Conservation (phyloP, 2,329 filamentous ascomycete species). For the Aspergillus ruber region DNA sequence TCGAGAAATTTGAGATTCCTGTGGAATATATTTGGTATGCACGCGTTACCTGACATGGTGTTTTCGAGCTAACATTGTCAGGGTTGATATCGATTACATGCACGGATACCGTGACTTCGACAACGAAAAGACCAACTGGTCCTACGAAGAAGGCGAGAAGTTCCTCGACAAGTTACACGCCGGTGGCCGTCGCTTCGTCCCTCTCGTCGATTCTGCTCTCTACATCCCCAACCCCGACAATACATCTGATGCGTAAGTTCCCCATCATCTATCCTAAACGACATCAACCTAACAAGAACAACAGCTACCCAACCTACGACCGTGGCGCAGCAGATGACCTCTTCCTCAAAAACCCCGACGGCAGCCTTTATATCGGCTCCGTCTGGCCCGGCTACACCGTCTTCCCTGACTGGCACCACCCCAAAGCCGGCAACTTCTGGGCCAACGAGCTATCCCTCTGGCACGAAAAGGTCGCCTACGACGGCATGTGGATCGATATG, state of each 20-base stretch:
- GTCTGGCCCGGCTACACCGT: slow-evolving; percentile 57
- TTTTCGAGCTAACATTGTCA: slow-evolving; percentile 4
- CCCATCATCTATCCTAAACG: neutral
- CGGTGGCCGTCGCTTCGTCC: slow-evolving; percentile 53
- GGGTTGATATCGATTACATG: slow-evolving; percentile 52
- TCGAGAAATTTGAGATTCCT: slow-evolving; percentile 51
- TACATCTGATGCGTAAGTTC: slow-evolving; percentile 55
- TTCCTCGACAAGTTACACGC: slow-evolving; percentile 50
- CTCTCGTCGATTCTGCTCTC: slow-evolving; percentile 58
- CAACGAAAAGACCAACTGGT: slow-evolving; percentile 49
- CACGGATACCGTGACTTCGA: slow-evolving; percentile 55
- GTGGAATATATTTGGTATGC: slow-evolving; percentile 45
- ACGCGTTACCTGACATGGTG: neutral
- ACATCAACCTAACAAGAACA: neutral
- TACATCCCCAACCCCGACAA: slow-evolving; percentile 69
- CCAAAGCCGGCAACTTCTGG: slow-evolving; percentile 56
- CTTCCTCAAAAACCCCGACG: slow-evolving; percentile 51
- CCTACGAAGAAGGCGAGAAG: slow-evolving; percentile 42
- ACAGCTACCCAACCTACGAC: slow-evolving; percentile 47
- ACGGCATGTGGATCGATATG: slow-evolving; percentile 58
- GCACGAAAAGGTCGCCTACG: slow-evolving; percentile 49
- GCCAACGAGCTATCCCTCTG: slow-evolving; percentile 47
- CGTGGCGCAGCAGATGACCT: slow-evolving; percentile 44
- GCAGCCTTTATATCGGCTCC: slow-evolving; percentile 48
- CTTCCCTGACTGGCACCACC: slow-evolving; percentile 56